These are phyloP conservation scores for Myxozyma monticola DNA, from an alignment of 805 yeast species.

Conservation along the genomic window DNA sequence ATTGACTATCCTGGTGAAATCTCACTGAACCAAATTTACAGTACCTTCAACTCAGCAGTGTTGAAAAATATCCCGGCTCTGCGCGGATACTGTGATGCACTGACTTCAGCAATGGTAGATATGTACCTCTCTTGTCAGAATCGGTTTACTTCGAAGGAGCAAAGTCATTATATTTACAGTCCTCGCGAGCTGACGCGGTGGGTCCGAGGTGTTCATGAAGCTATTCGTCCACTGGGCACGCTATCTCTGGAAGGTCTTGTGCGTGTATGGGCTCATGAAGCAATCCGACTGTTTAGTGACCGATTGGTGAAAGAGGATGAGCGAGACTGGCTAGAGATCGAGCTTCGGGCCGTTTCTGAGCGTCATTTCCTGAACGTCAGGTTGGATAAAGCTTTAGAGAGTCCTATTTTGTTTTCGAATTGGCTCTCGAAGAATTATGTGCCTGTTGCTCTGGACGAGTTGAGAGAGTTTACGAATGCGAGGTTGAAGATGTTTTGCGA, in stretches of 20 bases:
- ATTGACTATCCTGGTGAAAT: conserved; percentile 73
- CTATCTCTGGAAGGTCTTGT: conserved; percentile 49
- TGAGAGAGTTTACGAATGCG: conserved; percentile 58
- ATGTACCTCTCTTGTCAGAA: conserved; percentile 52
- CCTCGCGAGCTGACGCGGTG: conserved; percentile 92
- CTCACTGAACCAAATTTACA: conserved; percentile 69
- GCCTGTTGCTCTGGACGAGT: conserved; percentile 51
- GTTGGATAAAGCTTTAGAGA: conserved; percentile 39
- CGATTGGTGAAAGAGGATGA: conserved; percentile 55
- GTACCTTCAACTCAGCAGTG: conserved; percentile 54
- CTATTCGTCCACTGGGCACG: conserved; percentile 44
- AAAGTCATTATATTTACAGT: conserved; percentile 70
- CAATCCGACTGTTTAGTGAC: conserved; percentile 72
- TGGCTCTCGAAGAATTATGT: conserved; percentile 71
- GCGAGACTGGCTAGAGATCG: conserved; percentile 49
- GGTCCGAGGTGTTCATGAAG: conserved; percentile 70
- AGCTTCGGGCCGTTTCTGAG: conserved; percentile 40
- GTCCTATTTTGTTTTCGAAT: conserved; percentile 66
- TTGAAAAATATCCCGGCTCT: conserved; percentile 62
- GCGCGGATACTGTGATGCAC: conserved; percentile 50
- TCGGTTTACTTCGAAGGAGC: conserved; percentile 43
- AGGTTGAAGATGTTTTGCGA: conserved; percentile 72
- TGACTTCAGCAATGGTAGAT: conserved; percentile 67
- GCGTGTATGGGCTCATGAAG: conserved; percentile 80
- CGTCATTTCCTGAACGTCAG: conserved; percentile 52